Conservation (phyloP, 257 asterid species). For the Nicotiana tabacum region DNA sequence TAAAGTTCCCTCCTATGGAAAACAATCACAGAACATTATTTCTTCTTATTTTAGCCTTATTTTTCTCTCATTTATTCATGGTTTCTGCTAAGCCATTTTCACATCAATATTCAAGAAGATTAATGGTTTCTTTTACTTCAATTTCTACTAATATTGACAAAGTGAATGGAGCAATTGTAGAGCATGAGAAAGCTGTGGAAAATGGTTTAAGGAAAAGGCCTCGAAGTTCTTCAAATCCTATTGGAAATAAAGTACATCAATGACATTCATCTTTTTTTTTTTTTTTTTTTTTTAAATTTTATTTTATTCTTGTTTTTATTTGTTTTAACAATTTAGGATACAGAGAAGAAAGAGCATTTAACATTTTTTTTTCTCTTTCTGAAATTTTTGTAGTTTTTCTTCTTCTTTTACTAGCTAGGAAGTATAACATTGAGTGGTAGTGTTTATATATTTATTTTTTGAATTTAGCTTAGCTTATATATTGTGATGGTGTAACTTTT, state of each 20-base stretch:
- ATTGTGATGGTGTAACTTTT: too few species aligned
- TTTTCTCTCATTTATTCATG: slow-evolving; percentile 17
- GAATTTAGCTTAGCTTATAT: too few species aligned
- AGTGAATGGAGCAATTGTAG: slow-evolving; percentile 20
- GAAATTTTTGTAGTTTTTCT: not conserved
- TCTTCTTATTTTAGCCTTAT: slow-evolving; percentile 23
- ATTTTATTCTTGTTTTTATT: not conserved
- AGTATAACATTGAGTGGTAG: not conserved
- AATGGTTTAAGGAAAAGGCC: slow-evolving; percentile 38
- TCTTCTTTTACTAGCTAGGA: not conserved
- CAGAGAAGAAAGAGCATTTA: slow-evolving; percentile 20
- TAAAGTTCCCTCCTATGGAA: slow-evolving; percentile 9
- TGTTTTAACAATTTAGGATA: not conserved
- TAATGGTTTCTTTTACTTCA: slow-evolving; percentile 25
- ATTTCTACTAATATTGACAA: slow-evolving; percentile 25
- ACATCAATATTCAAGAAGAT: slow-evolving; percentile 27
- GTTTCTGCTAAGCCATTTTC: not conserved
- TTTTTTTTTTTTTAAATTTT: not conserved
- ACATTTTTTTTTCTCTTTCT: slow-evolving; percentile 9
- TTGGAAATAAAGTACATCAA: slow-evolving; percentile 31
- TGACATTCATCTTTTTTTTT: not conserved
- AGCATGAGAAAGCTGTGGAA: slow-evolving; percentile 37
- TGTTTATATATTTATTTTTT: not conserved
- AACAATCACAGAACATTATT: slow-evolving; percentile 14
- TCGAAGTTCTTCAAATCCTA: slow-evolving; percentile 54